Evolutionary conservation across 2,329 filamentous ascomycete genomes (phyloP).

Genomic region (Zymoseptoria crescenta): DNA sequence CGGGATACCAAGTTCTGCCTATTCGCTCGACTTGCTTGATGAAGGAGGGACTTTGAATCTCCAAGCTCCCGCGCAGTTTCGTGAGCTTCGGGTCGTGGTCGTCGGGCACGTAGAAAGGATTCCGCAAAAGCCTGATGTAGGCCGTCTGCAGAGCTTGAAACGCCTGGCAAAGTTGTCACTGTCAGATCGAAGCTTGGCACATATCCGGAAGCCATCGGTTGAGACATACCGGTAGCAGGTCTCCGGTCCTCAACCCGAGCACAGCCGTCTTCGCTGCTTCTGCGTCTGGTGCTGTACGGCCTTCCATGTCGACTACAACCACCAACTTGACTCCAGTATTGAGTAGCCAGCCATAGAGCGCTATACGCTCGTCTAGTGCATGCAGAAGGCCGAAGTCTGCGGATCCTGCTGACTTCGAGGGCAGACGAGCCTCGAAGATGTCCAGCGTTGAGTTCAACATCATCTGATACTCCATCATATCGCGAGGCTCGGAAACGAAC

Average conservation of each 20-base stretch:
- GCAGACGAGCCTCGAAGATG: slow-evolving; percentile 80
- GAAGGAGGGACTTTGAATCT: slow-evolving; percentile 77
- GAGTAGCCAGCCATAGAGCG: slow-evolving; percentile 92
- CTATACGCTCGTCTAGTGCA: slow-evolving; percentile 85
- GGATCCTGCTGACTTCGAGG: slow-evolving; percentile 57
- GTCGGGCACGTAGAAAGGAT: slow-evolving; percentile 90
- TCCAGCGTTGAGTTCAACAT: slow-evolving; percentile 86
- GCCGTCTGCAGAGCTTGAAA: slow-evolving; percentile 90
- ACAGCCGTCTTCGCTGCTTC: slow-evolving; percentile 34
- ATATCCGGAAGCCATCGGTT: not conserved
- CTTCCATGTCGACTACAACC: slow-evolving; percentile 83
- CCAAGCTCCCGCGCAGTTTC: slow-evolving; percentile 42
- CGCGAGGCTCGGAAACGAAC: slow-evolving; percentile 39
- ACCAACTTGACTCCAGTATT: slow-evolving; percentile 92
- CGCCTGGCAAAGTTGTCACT: slow-evolving; percentile 42
- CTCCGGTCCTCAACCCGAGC: slow-evolving; percentile 71
- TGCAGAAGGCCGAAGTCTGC: slow-evolving; percentile 89
- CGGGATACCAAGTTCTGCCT: slow-evolving; percentile 75
- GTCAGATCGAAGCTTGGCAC: not conserved
- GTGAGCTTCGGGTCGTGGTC: slow-evolving; percentile 60
- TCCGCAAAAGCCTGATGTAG: slow-evolving; percentile 80
- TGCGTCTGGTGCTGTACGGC: slow-evolving; percentile 44
- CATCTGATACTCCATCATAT: slow-evolving; percentile 82
- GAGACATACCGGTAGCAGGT: slow-evolving; percentile 66
- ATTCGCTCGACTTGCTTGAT: slow-evolving; percentile 75